Base-by-base conservation (phyloP, 1,284 basidiomycete species). In the Apiotrichum porosum region DNA sequence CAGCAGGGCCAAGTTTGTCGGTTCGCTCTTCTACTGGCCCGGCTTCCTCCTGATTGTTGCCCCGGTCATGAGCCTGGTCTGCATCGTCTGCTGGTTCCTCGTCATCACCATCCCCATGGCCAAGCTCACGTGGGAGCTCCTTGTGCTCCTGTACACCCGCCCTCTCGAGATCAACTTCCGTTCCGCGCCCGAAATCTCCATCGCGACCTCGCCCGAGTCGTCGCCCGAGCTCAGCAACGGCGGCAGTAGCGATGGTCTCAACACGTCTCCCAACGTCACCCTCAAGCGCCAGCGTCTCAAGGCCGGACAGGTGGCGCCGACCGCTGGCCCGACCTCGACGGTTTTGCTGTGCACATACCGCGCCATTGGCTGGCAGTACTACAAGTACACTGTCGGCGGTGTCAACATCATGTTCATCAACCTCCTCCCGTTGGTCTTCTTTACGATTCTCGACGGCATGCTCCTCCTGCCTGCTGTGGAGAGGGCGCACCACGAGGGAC, bases 381-480 rank as follows among this genome's bases (percentile, higher is more conserved):
- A 92, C 85, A 99, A 99, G 79, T 99, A 98, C 73, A 99, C 95
- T 2, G 81, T 99, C 39, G 92, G 94, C 21, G 95, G 95, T 22
- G 92, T 98, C 61, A 99, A 99, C 78, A 97, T 99, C 69, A 76
- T 98, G 56, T 98, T 99, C 72, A 82, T 99, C 76, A 97, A 98
- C 75, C 85, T 97, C 45, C 73, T 98, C 24, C 88, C 91, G 1
- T 74, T 97, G 44, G 91, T 98, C 9, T 89, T 95, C 71, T 91
- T 98, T 75, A 90, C 88, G 62, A 95, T 98, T 64, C 80, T 95
- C 56, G 93, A 97, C 73, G 92, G 88, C 17, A 83, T 91, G 64
- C 76, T 97, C 44, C 78, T 99, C 24, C 78, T 87, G 21, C 84
- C 83, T 0, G 75, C 84, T 50, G 83, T 81, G 13, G 84, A 91